A percentile compares a stretch with the other conserved stretches of the same genome.
Conservation (phyloP, 306 rosid genomes). For the Cicer cuneatum region DNA sequence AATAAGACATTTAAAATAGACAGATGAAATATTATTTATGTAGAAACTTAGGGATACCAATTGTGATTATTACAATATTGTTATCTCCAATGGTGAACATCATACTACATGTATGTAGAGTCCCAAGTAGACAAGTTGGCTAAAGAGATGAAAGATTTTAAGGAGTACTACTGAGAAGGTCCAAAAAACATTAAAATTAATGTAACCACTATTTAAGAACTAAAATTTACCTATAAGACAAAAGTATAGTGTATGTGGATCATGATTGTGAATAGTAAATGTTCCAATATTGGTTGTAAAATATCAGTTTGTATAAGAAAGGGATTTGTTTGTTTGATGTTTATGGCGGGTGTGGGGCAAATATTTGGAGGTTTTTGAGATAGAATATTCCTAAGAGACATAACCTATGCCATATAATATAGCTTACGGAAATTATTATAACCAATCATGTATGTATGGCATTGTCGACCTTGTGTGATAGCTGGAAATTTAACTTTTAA, state of each 20-base stretch:
- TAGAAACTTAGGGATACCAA: too few relatives aligned
- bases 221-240: too few relatives aligned
- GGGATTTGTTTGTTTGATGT: constrained; percentile 38
- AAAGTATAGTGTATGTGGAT: neutral
- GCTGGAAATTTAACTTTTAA: neutral
- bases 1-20: too few relatives aligned
- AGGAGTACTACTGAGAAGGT: too few relatives aligned
- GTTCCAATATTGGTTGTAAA: constrained; percentile 21
- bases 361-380: constrained; percentile 15
- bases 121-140: too few relatives aligned
- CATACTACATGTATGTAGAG: too few relatives aligned
- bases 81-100: too few relatives aligned
- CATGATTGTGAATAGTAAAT: neutral
- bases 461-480: neutral
- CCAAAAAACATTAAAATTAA: neutral
- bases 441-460: neutral
- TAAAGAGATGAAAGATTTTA: too few relatives aligned
- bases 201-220: neutral
- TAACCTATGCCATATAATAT: neutral
- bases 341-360: constrained; percentile 33
- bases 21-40: too few relatives aligned
- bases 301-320: constrained; percentile 20
- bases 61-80: too few relatives aligned
- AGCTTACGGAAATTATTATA: neutral
- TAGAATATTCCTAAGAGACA: constrained; percentile 34